A percentile compares a stretch with the other conserved stretches of the same genome.
phyloP scores from a whole-genome alignment of 164 flowering plant species.

The Vitis rotundifolia region DNA sequence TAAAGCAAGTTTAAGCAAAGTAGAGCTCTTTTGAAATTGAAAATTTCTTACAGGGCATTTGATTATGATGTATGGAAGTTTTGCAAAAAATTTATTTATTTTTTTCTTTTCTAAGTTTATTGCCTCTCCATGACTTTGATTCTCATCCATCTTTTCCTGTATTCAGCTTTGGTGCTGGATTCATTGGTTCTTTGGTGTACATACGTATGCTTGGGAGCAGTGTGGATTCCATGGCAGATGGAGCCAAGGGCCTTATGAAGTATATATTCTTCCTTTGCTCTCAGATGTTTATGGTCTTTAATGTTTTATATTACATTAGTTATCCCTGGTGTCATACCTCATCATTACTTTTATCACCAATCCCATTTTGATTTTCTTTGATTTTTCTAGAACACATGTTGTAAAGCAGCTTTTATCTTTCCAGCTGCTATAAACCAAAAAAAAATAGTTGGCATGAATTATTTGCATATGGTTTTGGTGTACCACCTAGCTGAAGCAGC shows the following conservation, averaged over 20 bases:
- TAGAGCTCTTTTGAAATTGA: not conserved
- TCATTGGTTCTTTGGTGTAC: slow-evolving; percentile 84
- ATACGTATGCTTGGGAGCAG: slow-evolving; percentile 91
- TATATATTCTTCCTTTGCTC: slow-evolving; percentile 24
- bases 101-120: not conserved
- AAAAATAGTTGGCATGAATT: too few species aligned
- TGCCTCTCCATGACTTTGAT: slow-evolving; percentile 1
- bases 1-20: not conserved
- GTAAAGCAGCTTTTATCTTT: not conserved
- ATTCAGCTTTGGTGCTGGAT: slow-evolving; percentile 88
- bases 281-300: not conserved
- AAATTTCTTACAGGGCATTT: not conserved
- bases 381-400: not conserved
- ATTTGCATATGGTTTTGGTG: too few species aligned
- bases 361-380: not conserved
- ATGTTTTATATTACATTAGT: not conserved
- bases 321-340: not conserved
- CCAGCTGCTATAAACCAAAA: too few species aligned
- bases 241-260: slow-evolving; percentile 78
- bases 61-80: not conserved
- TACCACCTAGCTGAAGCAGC: too few species aligned
- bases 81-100: too few species aligned
- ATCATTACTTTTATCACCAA: too few species aligned
- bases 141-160: not conserved
- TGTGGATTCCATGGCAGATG: slow-evolving; percentile 82